These are phyloP conservation scores for Chloroidium sp. DNA, from an alignment of 163 green algal genomes.

Conservation along the genomic window DNA sequence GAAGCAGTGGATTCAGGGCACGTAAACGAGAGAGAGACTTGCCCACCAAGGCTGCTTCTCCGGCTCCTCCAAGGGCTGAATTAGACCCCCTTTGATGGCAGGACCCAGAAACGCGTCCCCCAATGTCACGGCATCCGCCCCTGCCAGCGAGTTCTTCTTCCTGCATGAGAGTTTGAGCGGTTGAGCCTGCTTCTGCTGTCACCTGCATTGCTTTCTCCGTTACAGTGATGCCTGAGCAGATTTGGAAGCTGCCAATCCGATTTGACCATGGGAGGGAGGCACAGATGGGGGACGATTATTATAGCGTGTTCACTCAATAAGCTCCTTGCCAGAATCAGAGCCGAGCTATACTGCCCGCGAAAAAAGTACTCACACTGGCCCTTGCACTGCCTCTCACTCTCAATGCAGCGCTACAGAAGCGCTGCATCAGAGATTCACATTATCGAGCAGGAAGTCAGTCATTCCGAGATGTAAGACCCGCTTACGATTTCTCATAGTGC, in stretches of 20 bases:
- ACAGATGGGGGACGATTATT: not conserved
- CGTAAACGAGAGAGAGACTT: constrained; percentile 3
- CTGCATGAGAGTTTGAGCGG: not conserved
- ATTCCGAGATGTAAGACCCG: not conserved
- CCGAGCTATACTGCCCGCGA: too few relatives aligned
- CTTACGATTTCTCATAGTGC: not conserved
- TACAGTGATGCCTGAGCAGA: not conserved
- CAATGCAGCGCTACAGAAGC: too few relatives aligned
- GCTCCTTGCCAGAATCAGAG: too few relatives aligned
- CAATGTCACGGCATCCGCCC: constrained; percentile 62
- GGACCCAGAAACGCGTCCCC: constrained; percentile 64
- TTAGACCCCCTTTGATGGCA: constrained; percentile 45
- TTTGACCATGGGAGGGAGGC: not conserved
- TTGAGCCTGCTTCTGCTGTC: constrained; percentile 7
- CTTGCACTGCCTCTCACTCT: too few relatives aligned
- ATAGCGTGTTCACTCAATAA: too few relatives aligned
- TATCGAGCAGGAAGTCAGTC: too few relatives aligned
- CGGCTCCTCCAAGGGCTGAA: constrained; percentile 59
- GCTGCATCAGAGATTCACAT: too few relatives aligned
- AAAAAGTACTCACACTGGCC: too few relatives aligned
- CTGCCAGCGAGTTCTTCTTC: constrained; percentile 19
- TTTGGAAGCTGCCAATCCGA: not conserved
- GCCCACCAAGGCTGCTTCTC: constrained; percentile 42
- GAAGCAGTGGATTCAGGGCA: not conserved
- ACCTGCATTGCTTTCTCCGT: not conserved